Base-by-base conservation (phyloP, 164 flowering plant genomes). In the Vitis rupestris region DNA sequence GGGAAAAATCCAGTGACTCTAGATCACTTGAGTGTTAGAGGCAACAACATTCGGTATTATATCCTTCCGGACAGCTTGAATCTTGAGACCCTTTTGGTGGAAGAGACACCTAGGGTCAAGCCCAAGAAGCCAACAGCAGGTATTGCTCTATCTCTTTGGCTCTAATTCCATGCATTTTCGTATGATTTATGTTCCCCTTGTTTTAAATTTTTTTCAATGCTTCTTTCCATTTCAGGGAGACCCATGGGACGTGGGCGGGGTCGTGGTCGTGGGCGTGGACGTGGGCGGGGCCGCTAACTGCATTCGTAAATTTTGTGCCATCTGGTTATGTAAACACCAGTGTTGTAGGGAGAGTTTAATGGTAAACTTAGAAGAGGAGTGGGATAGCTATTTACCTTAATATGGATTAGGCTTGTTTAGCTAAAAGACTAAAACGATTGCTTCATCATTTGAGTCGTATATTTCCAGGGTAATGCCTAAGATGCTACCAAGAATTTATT, bases 41-140 rank as follows among this genome's bases (percentile, higher is more conserved):
- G 98, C 47, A 93, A 87, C 84, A 93, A 90, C 69, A 90, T 93
- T 53, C 85, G 98, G 2, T 90, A 93, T 64, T 90, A 88, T 66
- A 93, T 93, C 71, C 92, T 93, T 51, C 98, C 98, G 50, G 98
- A 93, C 77, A 90, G 97, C 84, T 76, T 93, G 74, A 93, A 93
- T 72, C 90, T 93, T 10, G 98, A 93, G 81, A 93, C 98, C 12
- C 74, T 93, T 65, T 79, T 93, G 70, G 97, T 90, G 3, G 94
- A 93, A 76, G 98, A 93, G 78, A 84, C 97, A 29, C 98, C 98
- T 8, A 84, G 90, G 75, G 87, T 93, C 69, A 91, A 91, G 82
- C 97, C 98, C 52, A 93, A 89, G 85, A 93, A 93, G 84, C 84
- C 98, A 53, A 80, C 88, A 79, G 89, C 93, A 55, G 98, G 98